These are phyloP conservation scores for Silene latifolia DNA, from an alignment of 148 eudicot genomes.

Conservation along the genomic window DNA sequence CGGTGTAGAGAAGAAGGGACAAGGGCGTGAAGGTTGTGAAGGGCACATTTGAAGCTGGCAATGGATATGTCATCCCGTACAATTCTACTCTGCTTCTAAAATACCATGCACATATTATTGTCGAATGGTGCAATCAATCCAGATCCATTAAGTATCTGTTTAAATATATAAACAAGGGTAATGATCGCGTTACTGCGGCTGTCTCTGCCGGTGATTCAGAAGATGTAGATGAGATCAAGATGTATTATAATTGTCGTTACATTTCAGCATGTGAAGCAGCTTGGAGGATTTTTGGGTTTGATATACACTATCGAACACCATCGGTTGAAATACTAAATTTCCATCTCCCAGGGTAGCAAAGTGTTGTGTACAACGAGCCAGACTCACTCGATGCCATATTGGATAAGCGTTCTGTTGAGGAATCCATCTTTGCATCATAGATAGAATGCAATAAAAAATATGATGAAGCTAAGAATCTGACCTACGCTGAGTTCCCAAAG, in stretches of 20 bases:
- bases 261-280: no score
- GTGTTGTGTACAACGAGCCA: background rate
- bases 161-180: no score
- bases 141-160: no score
- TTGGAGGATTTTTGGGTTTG: conserved; percentile 2
- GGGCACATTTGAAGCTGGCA: background rate
- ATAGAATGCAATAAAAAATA: background rate
- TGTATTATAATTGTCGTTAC: no score
- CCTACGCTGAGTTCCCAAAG: background rate
- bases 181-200: background rate
- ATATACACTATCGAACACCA: no score
- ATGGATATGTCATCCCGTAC: background rate
- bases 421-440: background rate
- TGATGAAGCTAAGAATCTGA: background rate
- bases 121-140: conserved; percentile 8
- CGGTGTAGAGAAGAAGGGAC: background rate
- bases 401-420: background rate
- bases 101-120: conserved; percentile 8
- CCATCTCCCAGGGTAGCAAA: background rate
- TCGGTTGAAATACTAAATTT: background rate
- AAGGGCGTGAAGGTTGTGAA: background rate
- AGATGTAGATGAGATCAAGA: no score
- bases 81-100: background rate
- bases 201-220: background rate
- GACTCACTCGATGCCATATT: no score